Evolutionary conservation across 2,329 filamentous ascomycete genomes (phyloP).

Genomic region (Dactylellina leptospora): DNA sequence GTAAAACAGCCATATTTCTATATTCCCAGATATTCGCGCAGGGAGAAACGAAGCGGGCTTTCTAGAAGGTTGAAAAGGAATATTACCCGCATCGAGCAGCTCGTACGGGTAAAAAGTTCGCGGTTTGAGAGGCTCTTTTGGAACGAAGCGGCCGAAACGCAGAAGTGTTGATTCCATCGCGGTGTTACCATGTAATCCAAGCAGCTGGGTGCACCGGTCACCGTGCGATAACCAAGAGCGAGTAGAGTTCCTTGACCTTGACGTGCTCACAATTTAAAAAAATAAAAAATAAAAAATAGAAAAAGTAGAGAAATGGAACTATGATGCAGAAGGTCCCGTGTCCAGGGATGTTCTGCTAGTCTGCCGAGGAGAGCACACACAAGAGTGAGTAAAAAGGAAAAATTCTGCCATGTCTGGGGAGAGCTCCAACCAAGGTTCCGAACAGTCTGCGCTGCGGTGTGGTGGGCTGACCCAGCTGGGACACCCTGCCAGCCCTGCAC

Average conservation of each 20-base stretch:
- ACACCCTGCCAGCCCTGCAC: conserved; percentile 20
- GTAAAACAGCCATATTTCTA: neutral
- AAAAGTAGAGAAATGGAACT: neutral
- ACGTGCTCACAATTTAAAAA: too few relatives aligned
- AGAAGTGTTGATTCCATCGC: too few relatives aligned
- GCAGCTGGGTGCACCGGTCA: conserved; percentile 10
- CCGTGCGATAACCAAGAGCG: conserved; percentile 20
- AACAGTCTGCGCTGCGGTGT: conserved; percentile 19
- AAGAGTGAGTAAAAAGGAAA: conserved; percentile 29
- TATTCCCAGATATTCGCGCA: conserved; percentile 20
- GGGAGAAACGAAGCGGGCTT: too few relatives aligned
- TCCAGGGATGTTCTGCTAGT: conserved; percentile 26
- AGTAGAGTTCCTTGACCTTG: conserved; percentile 12
- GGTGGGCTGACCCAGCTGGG: conserved; percentile 42
- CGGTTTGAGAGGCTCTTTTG: conserved; percentile 1
- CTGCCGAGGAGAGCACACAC: too few relatives aligned
- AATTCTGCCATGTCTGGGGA: conserved; percentile 36
- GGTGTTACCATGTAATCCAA: too few relatives aligned
- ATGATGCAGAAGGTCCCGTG: conserved; percentile 51
- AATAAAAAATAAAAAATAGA: neutral
- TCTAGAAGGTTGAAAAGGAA: conserved; percentile 7
- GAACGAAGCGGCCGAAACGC: conserved; percentile 8
- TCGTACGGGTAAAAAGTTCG: conserved; percentile 39
- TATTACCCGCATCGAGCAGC: conserved; percentile 34
- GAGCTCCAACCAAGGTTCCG: conserved; percentile 51